These are phyloP conservation scores for Pseudocercospora macadamiae DNA, from an alignment of 2,329 filamentous ascomycete species.

Conservation along the genomic window DNA sequence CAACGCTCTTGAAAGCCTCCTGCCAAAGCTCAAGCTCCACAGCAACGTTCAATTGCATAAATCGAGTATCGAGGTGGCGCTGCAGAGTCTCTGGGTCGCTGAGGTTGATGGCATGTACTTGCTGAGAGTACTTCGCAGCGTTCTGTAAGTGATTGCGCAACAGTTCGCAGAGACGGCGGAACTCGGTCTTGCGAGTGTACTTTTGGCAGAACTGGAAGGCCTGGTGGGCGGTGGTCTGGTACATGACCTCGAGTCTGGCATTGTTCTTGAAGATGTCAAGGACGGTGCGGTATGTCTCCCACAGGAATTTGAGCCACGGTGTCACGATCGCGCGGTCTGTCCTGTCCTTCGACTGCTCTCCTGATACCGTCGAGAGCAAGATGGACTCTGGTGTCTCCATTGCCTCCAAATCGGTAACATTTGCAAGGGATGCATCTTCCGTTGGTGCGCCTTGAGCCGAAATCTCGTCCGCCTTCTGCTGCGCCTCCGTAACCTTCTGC, in stretches of 20 bases:
- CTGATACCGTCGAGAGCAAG: conserved; percentile 93
- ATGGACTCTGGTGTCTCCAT: conserved; percentile 98
- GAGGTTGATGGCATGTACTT: conserved; percentile 99
- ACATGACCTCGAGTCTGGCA: conserved; percentile 93
- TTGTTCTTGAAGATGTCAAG: conserved; percentile 99
- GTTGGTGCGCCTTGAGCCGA: conserved; percentile 79
- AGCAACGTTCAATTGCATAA: conserved; percentile 97
- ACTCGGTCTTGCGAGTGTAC: conserved; percentile 98
- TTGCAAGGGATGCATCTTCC: conserved; percentile 69
- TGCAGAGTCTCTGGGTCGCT: conserved; percentile 97
- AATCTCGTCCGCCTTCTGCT: conserved; percentile 93
- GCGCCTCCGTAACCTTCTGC: conserved; percentile 92
- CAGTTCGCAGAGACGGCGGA: conserved; percentile 95
- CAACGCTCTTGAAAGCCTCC: conserved; percentile 97
- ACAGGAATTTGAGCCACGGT: conserved; percentile 98
- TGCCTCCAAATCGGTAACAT: conserved; percentile 92
- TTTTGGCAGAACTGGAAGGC: conserved; percentile 99
- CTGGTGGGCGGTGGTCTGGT: conserved; percentile 96
- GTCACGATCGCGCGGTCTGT: conserved; percentile 98
- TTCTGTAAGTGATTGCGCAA: conserved; percentile 98
- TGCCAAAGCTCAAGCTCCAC: conserved; percentile 99
- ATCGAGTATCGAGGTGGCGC: conserved; percentile 94
- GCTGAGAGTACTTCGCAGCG: conserved; percentile 96
- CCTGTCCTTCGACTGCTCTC: conserved; percentile 94
- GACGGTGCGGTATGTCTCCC: conserved; percentile 98